Percentiles rank a stretch among this genome's conserved stretches.
Conservation (phyloP, 805 yeast species). For the Lipomyces spencermartinsiae region DNA sequence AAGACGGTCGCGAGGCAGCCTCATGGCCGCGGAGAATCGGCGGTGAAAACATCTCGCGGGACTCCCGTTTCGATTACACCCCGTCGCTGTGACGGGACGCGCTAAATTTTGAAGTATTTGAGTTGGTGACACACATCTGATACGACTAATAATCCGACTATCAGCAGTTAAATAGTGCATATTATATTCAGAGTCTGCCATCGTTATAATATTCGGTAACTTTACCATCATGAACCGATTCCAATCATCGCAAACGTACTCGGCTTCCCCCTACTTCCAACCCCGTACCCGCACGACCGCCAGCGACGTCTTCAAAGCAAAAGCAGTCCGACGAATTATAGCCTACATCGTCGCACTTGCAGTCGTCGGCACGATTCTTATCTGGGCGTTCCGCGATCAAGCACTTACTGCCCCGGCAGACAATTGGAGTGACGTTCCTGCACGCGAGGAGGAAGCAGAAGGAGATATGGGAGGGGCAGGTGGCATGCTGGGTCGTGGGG, state of each 20-base stretch:
- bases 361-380: conserved; percentile 12
- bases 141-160: too few species aligned
- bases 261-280: background rate
- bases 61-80: too few species aligned
- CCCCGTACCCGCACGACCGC: background rate
- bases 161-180: background rate
- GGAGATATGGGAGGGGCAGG: conserved; percentile 3
- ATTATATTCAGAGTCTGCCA: background rate
- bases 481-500: conserved; percentile 4
- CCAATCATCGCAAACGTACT: background rate
- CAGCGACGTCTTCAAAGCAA: background rate
- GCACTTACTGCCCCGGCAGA: background rate
- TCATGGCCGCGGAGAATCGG: too few species aligned
- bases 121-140: too few species aligned
- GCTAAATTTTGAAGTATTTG: too few species aligned
- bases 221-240: background rate
- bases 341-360: conserved; percentile 19
- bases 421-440: conserved; percentile 4
- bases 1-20: too few species aligned
- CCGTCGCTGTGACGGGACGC: too few species aligned
- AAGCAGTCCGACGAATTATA: conserved; percentile 4
- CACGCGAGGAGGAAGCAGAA: background rate
- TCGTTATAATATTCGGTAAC: background rate
- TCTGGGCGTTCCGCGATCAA: conserved; percentile 8
- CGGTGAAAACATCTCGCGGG: too few species aligned